phyloP scores from a whole-genome alignment of 2,329 filamentous ascomycete species.

The Sporothrix luriei region DNA sequence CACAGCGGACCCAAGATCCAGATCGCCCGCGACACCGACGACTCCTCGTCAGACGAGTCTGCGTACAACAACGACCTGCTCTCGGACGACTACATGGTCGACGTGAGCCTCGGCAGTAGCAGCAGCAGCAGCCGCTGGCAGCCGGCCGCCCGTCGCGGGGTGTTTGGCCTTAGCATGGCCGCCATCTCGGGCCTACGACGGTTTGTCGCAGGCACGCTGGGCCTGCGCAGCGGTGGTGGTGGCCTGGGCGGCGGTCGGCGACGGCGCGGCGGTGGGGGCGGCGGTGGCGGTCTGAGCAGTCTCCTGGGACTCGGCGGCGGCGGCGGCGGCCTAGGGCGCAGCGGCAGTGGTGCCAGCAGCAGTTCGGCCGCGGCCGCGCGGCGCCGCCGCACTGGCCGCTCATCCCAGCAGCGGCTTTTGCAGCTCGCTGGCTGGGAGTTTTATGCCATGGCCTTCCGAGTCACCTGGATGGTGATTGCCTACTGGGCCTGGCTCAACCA shows the following conservation, averaged over 20 bases:
- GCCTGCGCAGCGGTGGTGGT: constrained; percentile 20
- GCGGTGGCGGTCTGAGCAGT: constrained; percentile 18
- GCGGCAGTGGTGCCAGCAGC: constrained; percentile 19
- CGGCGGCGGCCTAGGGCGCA: constrained; percentile 37
- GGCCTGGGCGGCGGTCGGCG: constrained; percentile 39
- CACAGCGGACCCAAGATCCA: constrained; percentile 35
- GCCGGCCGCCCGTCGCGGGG: constrained; percentile 32
- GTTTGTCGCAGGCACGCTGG: constrained; percentile 21
- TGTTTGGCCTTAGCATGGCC: constrained; percentile 23
- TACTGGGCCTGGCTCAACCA: constrained; percentile 70
- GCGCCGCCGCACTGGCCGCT: constrained; percentile 46
- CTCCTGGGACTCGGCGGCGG: constrained; percentile 11
- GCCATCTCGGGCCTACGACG: neutral
- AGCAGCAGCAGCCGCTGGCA: constrained; percentile 30
- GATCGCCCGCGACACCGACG: constrained; percentile 33
- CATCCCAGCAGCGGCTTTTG: constrained; percentile 15
- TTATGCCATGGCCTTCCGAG: constrained; percentile 61
- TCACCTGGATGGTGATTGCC: constrained; percentile 63
- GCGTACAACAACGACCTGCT: constrained; percentile 25
- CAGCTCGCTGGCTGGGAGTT: constrained; percentile 59
- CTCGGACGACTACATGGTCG: constrained; percentile 26
- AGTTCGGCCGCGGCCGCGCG: constrained; percentile 38
- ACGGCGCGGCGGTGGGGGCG: constrained; percentile 7
- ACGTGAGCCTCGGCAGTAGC: constrained; percentile 15
- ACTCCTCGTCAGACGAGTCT: constrained; percentile 26